Percentiles rank a stretch among this genome's conserved stretches.
Evolutionary conservation across 805 yeast species (phyloP).

Genomic region (Metschnikowia koreensis): DNA sequence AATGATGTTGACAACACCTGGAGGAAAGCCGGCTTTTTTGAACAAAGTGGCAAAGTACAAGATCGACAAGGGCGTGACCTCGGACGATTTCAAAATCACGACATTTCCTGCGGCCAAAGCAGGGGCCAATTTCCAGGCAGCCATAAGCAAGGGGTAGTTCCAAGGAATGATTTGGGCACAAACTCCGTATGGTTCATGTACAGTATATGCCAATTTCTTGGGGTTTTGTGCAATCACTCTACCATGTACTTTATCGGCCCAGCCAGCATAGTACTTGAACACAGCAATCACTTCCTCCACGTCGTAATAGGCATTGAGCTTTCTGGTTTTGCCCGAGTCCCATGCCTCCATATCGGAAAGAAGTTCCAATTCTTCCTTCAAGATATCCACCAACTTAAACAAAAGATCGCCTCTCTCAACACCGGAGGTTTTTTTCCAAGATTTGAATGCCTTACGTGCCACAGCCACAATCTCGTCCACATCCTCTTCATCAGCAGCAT

Average conservation of each 20-base stretch:
- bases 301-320: conserved; percentile 49
- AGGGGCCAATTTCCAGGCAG: conserved; percentile 80
- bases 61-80: conserved; percentile 70
- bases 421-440: conserved; percentile 49
- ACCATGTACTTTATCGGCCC: conserved; percentile 60
- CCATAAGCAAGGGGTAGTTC: conserved; percentile 69
- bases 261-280: conserved; percentile 56
- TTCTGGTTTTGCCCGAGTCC: conserved; percentile 49
- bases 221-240: conserved; percentile 41
- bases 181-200: conserved; percentile 65
- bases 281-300: conserved; percentile 45
- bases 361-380: conserved; percentile 33
- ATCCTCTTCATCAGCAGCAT: conserved; percentile 42
- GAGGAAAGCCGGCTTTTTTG: conserved; percentile 68
- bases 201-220: conserved; percentile 60
- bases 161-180: conserved; percentile 72
- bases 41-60: conserved; percentile 58
- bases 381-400: conserved; percentile 36
- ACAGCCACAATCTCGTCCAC: conserved; percentile 42
- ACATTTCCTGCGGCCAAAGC: conserved; percentile 80
- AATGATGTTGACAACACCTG: conserved; percentile 71
- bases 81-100: conserved; percentile 70
- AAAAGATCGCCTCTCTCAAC: conserved; percentile 39
- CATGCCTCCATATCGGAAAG: conserved; percentile 43
- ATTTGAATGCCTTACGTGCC: conserved; percentile 38